Percentiles rank a stretch among this genome's conserved stretches.
Conservation (phyloP, 768 basidiomycete species). For the Glaciozyma antarctica region DNA sequence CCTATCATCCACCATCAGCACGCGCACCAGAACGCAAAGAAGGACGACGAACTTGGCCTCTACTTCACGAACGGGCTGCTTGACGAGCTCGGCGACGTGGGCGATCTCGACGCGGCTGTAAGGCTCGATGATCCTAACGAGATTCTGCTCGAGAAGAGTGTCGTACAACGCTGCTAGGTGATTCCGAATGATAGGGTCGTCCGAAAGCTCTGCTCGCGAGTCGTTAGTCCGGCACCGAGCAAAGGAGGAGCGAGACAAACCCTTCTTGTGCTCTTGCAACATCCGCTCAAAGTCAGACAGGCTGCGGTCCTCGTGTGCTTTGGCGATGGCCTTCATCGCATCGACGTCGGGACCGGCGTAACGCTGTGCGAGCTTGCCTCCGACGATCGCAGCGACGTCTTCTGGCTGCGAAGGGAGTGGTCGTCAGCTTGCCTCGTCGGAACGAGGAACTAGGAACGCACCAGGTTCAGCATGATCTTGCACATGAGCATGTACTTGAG, state of each 20-base stretch:
- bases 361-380: conserved; percentile 76
- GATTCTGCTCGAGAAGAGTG: conserved; percentile 88
- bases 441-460: conserved; percentile 42
- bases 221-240: neutral
- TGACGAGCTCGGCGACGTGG: conserved; percentile 75
- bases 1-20: conserved; percentile 42
- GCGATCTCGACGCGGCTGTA: conserved; percentile 86
- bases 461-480: conserved; percentile 94
- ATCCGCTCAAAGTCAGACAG: conserved; percentile 81
- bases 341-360: conserved; percentile 86
- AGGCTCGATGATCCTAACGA: conserved; percentile 89
- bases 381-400: conserved; percentile 76
- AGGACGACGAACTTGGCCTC: conserved; percentile 71
- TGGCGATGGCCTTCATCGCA: conserved; percentile 88
- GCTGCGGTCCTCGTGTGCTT: conserved; percentile 84
- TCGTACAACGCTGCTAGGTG: conserved; percentile 92
- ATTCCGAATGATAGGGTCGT: conserved; percentile 88
- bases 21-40: neutral
- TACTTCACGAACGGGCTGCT: conserved; percentile 75
- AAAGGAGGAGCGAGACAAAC: conserved; percentile 38
- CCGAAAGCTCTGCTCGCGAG: conserved; percentile 63
- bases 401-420: conserved; percentile 56
- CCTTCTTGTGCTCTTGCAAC: conserved; percentile 72
- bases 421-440: neutral
- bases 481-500: conserved; percentile 97